Conservation (phyloP, 140 eudicot genomes). For the Senecio squalidus region DNA sequence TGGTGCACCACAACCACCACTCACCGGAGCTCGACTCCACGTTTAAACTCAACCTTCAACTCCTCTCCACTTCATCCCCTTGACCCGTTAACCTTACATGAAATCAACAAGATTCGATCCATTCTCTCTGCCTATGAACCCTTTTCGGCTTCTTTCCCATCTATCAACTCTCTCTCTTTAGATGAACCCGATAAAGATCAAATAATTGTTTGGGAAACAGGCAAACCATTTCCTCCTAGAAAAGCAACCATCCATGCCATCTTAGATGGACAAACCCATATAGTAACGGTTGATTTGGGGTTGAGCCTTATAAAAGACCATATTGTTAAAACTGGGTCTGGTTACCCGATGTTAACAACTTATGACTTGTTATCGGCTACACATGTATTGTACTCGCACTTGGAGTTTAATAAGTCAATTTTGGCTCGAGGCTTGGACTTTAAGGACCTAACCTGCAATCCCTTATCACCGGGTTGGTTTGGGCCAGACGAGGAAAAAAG, state of each 20-base stretch:
- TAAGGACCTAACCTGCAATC: conserved; percentile 30
- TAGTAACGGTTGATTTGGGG: conserved; percentile 36
- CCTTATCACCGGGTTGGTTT: conserved; percentile 49
- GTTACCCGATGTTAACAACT: conserved; percentile 38
- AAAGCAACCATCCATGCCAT: conserved; percentile 24
- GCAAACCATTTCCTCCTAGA: conserved; percentile 38
- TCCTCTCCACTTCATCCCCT: conserved; percentile 64
- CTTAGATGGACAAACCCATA: conserved; percentile 27
- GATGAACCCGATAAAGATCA: conserved; percentile 45
- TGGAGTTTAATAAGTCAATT: conserved; percentile 36
- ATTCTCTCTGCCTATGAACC: conserved; percentile 31
- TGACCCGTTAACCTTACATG: conserved; percentile 60
- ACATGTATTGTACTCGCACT: neutral
- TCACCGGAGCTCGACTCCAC: conserved; percentile 10
- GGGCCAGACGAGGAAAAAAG: conserved; percentile 58
- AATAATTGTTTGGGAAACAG: conserved; percentile 34
- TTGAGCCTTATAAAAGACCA: conserved; percentile 21
- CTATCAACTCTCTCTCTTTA: conserved; percentile 31
- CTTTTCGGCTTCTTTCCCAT: conserved; percentile 18
- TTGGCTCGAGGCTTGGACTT: conserved; percentile 46
- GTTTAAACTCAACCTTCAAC: conserved; percentile 14
- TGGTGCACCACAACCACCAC: conserved; percentile 25
- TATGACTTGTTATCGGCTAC: conserved; percentile 25
- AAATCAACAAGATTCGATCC: conserved; percentile 45
- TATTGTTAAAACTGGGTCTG: conserved; percentile 19